These are phyloP conservation scores for Malbranchea cinnamomea DNA, from an alignment of 2,329 filamentous ascomycete species.

Conservation along the genomic window DNA sequence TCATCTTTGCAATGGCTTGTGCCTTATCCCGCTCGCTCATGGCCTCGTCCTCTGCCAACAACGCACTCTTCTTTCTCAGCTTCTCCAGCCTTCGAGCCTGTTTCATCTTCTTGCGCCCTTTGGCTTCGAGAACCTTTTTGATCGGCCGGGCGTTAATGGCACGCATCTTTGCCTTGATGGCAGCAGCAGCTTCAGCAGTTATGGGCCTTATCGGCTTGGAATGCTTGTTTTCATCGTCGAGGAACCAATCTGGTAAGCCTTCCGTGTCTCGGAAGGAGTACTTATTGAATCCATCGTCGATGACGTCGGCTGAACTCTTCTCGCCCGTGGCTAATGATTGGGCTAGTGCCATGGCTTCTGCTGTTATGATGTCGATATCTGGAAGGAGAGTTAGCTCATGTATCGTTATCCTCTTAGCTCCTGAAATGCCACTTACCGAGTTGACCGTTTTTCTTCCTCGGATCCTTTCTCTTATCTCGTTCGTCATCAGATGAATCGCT, in stretches of 20 bases:
- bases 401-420: too few relatives aligned
- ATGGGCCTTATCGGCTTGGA: constrained; percentile 79
- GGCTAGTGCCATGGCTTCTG: constrained; percentile 94
- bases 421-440: constrained; percentile 26
- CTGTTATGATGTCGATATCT: constrained; percentile 98
- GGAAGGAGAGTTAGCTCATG: constrained; percentile 13
- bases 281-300: constrained; percentile 90
- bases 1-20: constrained; percentile 62
- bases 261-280: constrained; percentile 81
- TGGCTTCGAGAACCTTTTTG: constrained; percentile 96
- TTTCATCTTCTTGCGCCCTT: constrained; percentile 94
- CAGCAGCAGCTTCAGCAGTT: constrained; percentile 71
- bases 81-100: constrained; percentile 83
- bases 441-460: constrained; percentile 27
- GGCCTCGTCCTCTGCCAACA: constrained; percentile 75
- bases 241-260: constrained; percentile 91
- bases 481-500: constrained; percentile 23
- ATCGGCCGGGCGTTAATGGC: constrained; percentile 91
- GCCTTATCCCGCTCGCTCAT: constrained; percentile 96
- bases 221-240: constrained; percentile 79
- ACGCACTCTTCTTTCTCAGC: constrained; percentile 89
- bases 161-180: constrained; percentile 87
- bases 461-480: constrained; percentile 20
- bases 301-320: constrained; percentile 60
- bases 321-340: constrained; percentile 80